Evolutionary conservation across 2,329 filamentous ascomycete species (phyloP), one percentile per base, ranked within the genome.

Genomic region (Penicillium sp.): DNA sequence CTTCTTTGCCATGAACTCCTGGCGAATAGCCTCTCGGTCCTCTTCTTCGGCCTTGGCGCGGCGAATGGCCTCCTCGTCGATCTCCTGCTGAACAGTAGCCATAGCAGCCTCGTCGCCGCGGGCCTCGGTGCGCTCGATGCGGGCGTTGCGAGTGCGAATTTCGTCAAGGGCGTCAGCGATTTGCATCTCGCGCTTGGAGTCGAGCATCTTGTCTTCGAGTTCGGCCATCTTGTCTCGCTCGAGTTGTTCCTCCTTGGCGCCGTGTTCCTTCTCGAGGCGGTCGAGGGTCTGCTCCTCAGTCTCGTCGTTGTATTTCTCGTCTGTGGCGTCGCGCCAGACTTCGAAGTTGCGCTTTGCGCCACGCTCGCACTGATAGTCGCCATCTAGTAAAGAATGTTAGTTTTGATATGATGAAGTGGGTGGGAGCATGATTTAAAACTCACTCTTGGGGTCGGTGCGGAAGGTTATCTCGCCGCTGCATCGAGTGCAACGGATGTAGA

Each of bases 81-180:
- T 9, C 6, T 42, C 9, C 1, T 41, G 3, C 35, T 85, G 82
- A 29, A 85, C 84, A 56, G 88, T 85, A 4, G 85, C 79, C 15
- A 76, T 64, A 39, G 75, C 79, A 4, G 81, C 81, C 10, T 86
- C 83, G 17, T 82, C 81, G 10, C 84, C 85, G 51, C 88, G 87
- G 3, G 85, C 81, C 59, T 91, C 87, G 9, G 88, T 89, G 63
- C 89, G 83, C 74, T 96, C 91, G 49, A 94, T 86, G 62, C 92
- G 82, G 8, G 94, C 94, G 77, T 99, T 99, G 63, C 93, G 81
- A 52, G 90, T 93, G 55, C 93, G 83, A 57, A 99, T 97, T 77
- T 97, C 93, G 74, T 99, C 94, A 55, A 99, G 78, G 8, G 93
- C 93, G 79, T 99, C 94, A 2, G 94, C 94, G 44, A 97, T 91